Percentiles rank a stretch among this genome's conserved stretches.
Conservation (phyloP, 345 rosid genomes). For the Combretum micranthum region DNA sequence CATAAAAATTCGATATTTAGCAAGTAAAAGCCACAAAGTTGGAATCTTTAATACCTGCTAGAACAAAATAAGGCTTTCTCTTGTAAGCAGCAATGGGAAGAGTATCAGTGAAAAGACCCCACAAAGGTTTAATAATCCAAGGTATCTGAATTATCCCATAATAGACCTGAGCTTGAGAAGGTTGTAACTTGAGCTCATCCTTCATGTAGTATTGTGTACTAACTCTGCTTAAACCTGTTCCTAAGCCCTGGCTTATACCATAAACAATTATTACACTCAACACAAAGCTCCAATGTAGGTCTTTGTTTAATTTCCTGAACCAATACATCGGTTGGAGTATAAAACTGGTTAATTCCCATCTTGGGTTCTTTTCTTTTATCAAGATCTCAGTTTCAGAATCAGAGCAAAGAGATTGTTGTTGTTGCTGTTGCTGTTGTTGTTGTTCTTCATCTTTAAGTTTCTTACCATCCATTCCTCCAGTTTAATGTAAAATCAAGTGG, state of each 20-base stretch:
- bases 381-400: too few species aligned
- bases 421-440: too few species aligned
- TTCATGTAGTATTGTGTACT: conserved; percentile 62
- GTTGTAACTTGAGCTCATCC: conserved; percentile 63
- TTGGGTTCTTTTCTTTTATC: too few species aligned
- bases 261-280: conserved; percentile 53
- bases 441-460: too few species aligned
- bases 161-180: conserved; percentile 53
- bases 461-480: too few species aligned
- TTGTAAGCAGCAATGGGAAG: conserved; percentile 49
- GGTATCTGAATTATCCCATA: conserved; percentile 49
- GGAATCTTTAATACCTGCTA: conserved; percentile 36
- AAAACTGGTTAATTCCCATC: too few species aligned
- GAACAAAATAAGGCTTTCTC: conserved; percentile 58
- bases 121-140: conserved; percentile 65
- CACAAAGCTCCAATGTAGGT: conserved; percentile 68
- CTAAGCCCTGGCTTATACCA: conserved; percentile 63
- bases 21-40: background rate
- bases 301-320: conserved; percentile 42
- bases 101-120: conserved; percentile 67
- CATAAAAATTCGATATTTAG: background rate
- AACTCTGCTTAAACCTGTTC: conserved; percentile 45
- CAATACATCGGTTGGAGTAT: conserved; percentile 26
- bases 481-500: too few species aligned
- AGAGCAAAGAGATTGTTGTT: too few species aligned